Evolutionary conservation across 768 basidiomycete genomes (phyloP).

Genomic region (Boletus sp.): DNA sequence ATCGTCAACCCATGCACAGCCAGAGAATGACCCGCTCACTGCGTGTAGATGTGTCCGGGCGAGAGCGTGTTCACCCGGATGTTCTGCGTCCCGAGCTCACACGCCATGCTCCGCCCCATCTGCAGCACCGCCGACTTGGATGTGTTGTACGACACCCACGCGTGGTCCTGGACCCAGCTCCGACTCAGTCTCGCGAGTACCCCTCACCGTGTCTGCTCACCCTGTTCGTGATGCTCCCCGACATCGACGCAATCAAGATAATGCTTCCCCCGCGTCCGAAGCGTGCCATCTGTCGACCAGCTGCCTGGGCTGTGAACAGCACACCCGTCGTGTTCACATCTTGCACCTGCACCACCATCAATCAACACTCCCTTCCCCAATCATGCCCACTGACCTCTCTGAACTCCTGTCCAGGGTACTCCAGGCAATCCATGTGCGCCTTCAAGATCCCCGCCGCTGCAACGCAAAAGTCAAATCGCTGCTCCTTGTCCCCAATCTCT

Average conservation of each 20-base stretch:
- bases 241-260: constrained; percentile 59
- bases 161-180: constrained; percentile 52
- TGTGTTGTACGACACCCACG: constrained; percentile 74
- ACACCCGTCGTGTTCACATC: constrained; percentile 64
- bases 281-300: constrained; percentile 54
- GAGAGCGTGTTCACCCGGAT: constrained; percentile 77
- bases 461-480: constrained; percentile 70
- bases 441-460: constrained; percentile 76
- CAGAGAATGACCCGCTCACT: constrained; percentile 37
- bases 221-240: constrained; percentile 66
- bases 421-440: constrained; percentile 56
- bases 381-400: constrained; percentile 42
- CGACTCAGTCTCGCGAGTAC: neutral
- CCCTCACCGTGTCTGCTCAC: constrained; percentile 33
- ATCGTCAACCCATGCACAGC: constrained; percentile 3
- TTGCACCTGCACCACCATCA: constrained; percentile 45
- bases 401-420: constrained; percentile 64
- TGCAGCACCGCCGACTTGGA: constrained; percentile 78
- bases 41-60: constrained; percentile 73
- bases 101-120: constrained; percentile 81
- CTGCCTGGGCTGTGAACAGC: constrained; percentile 59
- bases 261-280: constrained; percentile 50
- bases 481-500: constrained; percentile 62
- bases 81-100: constrained; percentile 61
- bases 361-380: neutral